phyloP scores from a whole-genome alignment of 257 asterid species.

The Solanum bulbocastanum region DNA sequence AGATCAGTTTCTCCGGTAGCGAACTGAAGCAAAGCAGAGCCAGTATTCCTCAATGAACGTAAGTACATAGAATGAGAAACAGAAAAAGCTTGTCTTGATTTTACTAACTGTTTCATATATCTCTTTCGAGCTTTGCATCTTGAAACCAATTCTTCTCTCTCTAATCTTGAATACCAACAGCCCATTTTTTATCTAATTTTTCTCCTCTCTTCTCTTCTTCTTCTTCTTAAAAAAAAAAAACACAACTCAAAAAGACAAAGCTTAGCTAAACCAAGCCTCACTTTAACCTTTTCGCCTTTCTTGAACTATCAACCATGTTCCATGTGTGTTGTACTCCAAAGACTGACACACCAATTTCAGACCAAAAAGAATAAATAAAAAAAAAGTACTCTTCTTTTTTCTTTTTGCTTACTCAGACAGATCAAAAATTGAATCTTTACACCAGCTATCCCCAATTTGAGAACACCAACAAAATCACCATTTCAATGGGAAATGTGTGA shows the following conservation, averaged over 20 bases:
- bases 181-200: constrained; percentile 47
- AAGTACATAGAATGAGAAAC: constrained; percentile 80
- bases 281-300: not conserved
- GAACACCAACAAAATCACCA: not conserved
- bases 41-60: constrained; percentile 70
- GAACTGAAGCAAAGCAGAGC: constrained; percentile 75
- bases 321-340: constrained; percentile 1
- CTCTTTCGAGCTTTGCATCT: constrained; percentile 81
- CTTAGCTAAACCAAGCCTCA: not conserved
- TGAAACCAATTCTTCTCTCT: constrained; percentile 75
- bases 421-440: not conserved
- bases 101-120: constrained; percentile 89
- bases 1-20: constrained; percentile 73
- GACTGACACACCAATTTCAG: constrained; percentile 1
- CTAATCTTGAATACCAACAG: constrained; percentile 72
- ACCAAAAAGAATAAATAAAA: not conserved
- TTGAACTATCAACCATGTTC: not conserved
- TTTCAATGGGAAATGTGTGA: not conserved
- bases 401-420: not conserved
- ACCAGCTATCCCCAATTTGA: not conserved
- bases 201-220: not conserved
- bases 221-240: not conserved
- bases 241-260: not conserved
- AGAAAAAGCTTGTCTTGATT: constrained; percentile 75
- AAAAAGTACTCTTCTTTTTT: not conserved